A percentile compares a stretch with the other conserved stretches of the same genome.
Conservation (phyloP, 306 rosid genomes). For the Fragaria ananassa region DNA sequence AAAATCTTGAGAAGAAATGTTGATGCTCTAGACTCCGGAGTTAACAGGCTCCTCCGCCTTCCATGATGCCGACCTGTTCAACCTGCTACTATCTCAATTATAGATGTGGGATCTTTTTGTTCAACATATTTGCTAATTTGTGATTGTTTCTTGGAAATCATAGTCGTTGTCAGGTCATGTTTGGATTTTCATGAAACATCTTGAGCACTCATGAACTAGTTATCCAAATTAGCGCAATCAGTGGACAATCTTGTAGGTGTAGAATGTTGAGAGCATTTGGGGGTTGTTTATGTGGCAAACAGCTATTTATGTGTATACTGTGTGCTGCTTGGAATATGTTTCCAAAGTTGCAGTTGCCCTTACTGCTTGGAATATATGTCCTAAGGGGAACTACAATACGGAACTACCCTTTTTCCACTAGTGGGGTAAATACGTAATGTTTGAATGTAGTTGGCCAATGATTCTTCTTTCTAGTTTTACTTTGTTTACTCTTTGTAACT, state of each 20-base stretch:
- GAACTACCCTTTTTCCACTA: neutral
- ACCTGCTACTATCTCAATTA: neutral
- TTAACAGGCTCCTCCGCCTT: constrained; percentile 62
- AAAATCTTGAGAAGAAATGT: constrained; percentile 69
- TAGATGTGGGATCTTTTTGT: neutral
- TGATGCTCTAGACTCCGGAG: constrained; percentile 68
- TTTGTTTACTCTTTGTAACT: neutral
- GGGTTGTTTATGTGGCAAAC: neutral
- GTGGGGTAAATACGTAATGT: neutral
- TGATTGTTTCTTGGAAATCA: neutral
- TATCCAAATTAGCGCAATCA: neutral
- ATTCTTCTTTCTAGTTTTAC: neutral
- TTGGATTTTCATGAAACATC: neutral
- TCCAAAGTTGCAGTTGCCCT: neutral
- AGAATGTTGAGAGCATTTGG: neutral
- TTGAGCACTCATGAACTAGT: neutral
- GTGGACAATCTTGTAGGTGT: neutral
- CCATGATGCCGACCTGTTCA: constrained; percentile 40
- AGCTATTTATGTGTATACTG: neutral
- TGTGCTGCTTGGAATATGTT: neutral
- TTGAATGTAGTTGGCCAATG: neutral
- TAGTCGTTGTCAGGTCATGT: neutral
- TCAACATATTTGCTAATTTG: neutral
- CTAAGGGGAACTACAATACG: neutral
- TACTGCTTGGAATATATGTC: neutral